phyloP scores from a whole-genome alignment of 805 yeast species.

The Suhomyces sp. region DNA sequence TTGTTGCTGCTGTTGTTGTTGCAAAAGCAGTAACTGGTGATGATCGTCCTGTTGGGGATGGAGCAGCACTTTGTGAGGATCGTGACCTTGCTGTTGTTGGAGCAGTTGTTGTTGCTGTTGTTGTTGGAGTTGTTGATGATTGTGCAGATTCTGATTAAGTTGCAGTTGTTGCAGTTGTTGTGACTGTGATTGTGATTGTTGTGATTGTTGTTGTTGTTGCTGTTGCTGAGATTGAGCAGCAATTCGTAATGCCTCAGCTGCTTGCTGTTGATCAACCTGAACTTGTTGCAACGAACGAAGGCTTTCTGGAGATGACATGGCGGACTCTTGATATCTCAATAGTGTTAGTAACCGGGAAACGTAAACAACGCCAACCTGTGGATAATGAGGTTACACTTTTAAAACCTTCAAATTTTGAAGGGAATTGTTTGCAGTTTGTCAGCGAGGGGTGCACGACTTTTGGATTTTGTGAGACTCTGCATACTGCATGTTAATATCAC shows the following conservation, averaged over 20 bases:
- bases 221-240: slow-evolving; percentile 16
- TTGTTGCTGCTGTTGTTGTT: slow-evolving; percentile 15
- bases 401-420: slow-evolving; percentile 8
- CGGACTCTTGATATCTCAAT: too few species aligned
- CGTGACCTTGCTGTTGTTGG: slow-evolving; percentile 14
- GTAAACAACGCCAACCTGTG: slow-evolving; percentile 10
- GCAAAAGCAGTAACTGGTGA: slow-evolving; percentile 10
- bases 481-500: too few species aligned
- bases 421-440: slow-evolving; percentile 6
- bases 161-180: slow-evolving; percentile 13
- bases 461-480: too few species aligned
- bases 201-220: slow-evolving; percentile 6
- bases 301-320: too few species aligned
- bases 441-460: background rate
- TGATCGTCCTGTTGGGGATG: slow-evolving; percentile 12
- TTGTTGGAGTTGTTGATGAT: slow-evolving; percentile 14
- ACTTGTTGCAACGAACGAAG: too few species aligned
- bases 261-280: slow-evolving; percentile 15
- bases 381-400: slow-evolving; percentile 6
- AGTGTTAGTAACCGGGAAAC: background rate
- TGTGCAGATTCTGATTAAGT: slow-evolving; percentile 11
- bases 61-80: slow-evolving; percentile 8
- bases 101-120: slow-evolving; percentile 12
- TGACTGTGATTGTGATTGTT: slow-evolving; percentile 9
- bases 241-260: slow-evolving; percentile 22